A percentile compares a stretch with the other conserved stretches of the same genome.
phyloP scores from a whole-genome alignment of 176 grass and related monocot species.

The Triticum dicoccoides region DNA sequence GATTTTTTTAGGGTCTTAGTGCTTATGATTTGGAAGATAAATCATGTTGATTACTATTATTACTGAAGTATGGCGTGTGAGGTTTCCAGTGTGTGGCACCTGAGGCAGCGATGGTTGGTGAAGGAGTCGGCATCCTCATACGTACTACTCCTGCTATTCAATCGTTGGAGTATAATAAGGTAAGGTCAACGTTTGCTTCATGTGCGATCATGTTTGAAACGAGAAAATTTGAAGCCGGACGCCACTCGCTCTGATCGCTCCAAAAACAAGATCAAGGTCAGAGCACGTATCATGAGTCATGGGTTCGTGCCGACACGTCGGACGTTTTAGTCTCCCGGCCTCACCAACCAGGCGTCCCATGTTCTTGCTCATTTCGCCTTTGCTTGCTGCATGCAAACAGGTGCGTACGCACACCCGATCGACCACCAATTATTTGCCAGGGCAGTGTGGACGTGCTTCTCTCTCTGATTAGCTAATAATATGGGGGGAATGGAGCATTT shows the following conservation, averaged over 20 bases:
- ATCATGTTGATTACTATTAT: not conserved
- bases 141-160: not conserved
- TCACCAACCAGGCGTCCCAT: not conserved
- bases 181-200: conserved; percentile 21
- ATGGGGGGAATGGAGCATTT: not conserved
- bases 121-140: not conserved
- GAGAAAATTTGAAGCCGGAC: not conserved
- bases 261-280: not conserved
- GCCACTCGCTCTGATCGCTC: not conserved
- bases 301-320: not conserved
- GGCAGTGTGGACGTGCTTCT: no score
- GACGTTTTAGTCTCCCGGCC: not conserved
- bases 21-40: not conserved
- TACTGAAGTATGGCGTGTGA: not conserved
- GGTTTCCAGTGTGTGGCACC: not conserved
- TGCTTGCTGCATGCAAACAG: not conserved
- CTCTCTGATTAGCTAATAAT: no score
- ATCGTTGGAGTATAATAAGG: not conserved
- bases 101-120: not conserved
- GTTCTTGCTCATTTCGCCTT: not conserved
- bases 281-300: not conserved
- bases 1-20: no score
- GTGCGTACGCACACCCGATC: no score
- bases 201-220: not conserved
- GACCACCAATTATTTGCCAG: not conserved